Conservation (phyloP, 129 eudicot genomes). For the Centrapalus pauciflorus region DNA sequence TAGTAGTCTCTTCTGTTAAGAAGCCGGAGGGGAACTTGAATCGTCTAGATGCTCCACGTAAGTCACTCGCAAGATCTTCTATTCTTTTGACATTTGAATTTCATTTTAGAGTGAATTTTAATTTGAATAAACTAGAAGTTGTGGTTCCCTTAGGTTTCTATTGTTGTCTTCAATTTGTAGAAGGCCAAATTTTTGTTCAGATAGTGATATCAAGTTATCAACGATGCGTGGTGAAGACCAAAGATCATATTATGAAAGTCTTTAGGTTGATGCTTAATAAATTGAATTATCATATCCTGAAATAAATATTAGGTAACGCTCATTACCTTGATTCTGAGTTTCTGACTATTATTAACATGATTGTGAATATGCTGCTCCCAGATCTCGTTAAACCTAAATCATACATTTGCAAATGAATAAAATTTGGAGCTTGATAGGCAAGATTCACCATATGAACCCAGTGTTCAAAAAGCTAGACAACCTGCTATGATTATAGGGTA, state of each 20-base stretch:
- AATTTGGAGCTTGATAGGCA: background rate
- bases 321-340: background rate
- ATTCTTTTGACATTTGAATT: constrained; percentile 5
- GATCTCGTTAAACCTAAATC: background rate
- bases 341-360: background rate
- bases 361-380: background rate
- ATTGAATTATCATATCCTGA: background rate
- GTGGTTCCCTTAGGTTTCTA: background rate
- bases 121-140: constrained; percentile 1
- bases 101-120: background rate
- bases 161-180: background rate
- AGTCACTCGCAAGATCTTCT: constrained; percentile 17
- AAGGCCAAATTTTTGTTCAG: background rate
- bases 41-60: constrained; percentile 73
- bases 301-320: background rate
- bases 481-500: too few species aligned
- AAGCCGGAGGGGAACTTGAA: constrained; percentile 52
- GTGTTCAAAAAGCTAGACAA: background rate
- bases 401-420: background rate
- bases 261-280: background rate
- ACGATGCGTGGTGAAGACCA: background rate
- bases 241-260: background rate
- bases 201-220: background rate
- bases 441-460: background rate
- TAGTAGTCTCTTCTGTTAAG: background rate